Conservation (phyloP, 2,329 filamentous ascomycete genomes). For the Aspergillus novoparasiticus region DNA sequence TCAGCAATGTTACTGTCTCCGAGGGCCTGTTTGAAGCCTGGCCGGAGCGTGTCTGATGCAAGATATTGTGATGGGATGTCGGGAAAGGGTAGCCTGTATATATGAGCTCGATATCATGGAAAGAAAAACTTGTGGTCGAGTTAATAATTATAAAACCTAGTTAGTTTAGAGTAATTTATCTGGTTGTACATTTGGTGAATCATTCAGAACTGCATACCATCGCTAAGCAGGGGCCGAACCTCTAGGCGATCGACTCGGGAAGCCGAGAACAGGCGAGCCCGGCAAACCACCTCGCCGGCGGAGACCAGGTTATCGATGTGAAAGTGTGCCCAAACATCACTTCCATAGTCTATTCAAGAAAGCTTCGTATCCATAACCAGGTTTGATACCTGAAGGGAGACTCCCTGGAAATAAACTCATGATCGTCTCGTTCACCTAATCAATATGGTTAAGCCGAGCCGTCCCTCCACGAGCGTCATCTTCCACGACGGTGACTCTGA, state of each 20-base stretch:
- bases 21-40: conserved; percentile 26
- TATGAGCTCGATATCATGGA: not conserved
- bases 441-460: not conserved
- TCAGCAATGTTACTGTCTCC: conserved; percentile 16
- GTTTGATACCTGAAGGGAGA: not conserved
- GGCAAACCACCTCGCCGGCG: not conserved
- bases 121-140: not conserved
- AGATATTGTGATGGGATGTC: not conserved
- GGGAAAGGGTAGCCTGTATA: not conserved
- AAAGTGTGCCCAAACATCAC: not conserved
- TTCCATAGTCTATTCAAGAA: not conserved
- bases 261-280: not conserved
- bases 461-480: not conserved
- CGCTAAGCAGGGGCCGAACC: not conserved
- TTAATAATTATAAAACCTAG: not conserved
- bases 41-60: conserved; percentile 12
- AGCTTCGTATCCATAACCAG: not conserved
- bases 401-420: not conserved
- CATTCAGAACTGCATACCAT: not conserved
- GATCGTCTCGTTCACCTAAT: not conserved
- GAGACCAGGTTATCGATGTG: not conserved
- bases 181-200: not conserved
- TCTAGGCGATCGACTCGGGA: not conserved
- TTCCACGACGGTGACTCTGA: not conserved
- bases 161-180: not conserved